These are phyloP conservation scores for Aspergillus sp. DNA, from an alignment of 2,329 filamentous ascomycete genomes.

Conservation along the genomic window DNA sequence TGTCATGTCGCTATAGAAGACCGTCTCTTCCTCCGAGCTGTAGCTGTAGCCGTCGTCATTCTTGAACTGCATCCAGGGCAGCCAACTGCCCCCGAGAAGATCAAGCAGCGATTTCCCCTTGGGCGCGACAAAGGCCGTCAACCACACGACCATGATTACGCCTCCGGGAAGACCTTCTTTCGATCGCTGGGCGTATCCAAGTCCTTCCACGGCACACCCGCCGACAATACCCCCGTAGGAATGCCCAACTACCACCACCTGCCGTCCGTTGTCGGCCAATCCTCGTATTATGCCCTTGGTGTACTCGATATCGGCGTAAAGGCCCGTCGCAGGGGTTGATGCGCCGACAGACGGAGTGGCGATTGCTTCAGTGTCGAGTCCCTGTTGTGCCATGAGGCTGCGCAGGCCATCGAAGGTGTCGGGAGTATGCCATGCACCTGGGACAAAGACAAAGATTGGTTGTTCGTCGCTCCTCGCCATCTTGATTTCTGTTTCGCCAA, in stretches of 20 bases:
- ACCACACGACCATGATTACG: not conserved
- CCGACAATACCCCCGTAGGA: constrained; percentile 5
- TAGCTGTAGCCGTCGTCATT: not conserved
- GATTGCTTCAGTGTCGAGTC: not conserved
- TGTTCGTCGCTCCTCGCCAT: not conserved
- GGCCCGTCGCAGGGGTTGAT: not conserved
- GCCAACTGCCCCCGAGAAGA: not conserved
- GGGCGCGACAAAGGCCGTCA: not conserved
- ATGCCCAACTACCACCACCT: constrained; percentile 4
- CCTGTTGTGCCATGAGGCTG: not conserved
- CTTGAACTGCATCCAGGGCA: constrained; percentile 1
- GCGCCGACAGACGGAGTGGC: not conserved
- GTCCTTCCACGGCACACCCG: not conserved
- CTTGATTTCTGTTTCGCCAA: too few species aligned
- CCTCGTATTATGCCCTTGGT: not conserved
- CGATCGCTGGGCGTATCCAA: not conserved
- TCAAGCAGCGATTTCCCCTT: not conserved
- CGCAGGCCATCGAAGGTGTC: not conserved
- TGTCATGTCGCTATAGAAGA: constrained; percentile 7
- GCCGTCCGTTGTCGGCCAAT: not conserved
- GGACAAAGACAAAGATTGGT: constrained; percentile 3
- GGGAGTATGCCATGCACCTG: constrained; percentile 8
- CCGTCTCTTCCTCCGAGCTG: not conserved
- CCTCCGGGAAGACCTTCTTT: not conserved
- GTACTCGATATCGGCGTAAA: not conserved